Evolutionary conservation across 2,329 filamentous ascomycete species (phyloP).

Genomic region (Aspergillus sp.): DNA sequence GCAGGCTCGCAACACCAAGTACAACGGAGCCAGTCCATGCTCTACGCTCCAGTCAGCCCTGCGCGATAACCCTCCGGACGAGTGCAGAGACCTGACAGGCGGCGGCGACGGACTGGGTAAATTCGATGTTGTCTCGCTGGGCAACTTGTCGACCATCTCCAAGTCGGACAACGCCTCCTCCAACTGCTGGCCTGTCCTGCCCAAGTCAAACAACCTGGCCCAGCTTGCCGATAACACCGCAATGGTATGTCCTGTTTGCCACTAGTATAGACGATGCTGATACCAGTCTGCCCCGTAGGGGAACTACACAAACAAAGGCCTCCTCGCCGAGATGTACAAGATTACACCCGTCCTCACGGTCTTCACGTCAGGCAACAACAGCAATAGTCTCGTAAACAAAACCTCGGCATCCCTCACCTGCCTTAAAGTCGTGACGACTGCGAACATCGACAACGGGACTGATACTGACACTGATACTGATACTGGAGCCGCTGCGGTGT

Average conservation of each 20-base stretch:
- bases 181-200: conserved; percentile 14
- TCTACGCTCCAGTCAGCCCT: background rate
- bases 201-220: conserved; percentile 11
- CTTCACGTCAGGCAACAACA: conserved; percentile 7
- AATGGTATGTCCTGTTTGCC: background rate
- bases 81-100: conserved; percentile 5
- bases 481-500: background rate
- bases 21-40: background rate
- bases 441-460: background rate
- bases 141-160: background rate
- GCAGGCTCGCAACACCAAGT: background rate
- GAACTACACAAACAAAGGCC: background rate
- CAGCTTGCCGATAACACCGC: conserved; percentile 2
- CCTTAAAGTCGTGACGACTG: conserved; percentile 14
- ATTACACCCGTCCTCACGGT: conserved; percentile 17
- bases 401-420: conserved; percentile 18
- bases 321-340: conserved; percentile 12
- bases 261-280: background rate
- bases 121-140: conserved; percentile 10
- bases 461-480: background rate
- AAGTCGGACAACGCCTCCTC: conserved; percentile 4
- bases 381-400: conserved; percentile 8
- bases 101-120: conserved; percentile 4
- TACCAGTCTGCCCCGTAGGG: background rate
- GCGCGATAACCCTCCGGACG: background rate